phyloP scores from a whole-genome alignment of 83 land plant species.

The Larix sibirica region DNA sequence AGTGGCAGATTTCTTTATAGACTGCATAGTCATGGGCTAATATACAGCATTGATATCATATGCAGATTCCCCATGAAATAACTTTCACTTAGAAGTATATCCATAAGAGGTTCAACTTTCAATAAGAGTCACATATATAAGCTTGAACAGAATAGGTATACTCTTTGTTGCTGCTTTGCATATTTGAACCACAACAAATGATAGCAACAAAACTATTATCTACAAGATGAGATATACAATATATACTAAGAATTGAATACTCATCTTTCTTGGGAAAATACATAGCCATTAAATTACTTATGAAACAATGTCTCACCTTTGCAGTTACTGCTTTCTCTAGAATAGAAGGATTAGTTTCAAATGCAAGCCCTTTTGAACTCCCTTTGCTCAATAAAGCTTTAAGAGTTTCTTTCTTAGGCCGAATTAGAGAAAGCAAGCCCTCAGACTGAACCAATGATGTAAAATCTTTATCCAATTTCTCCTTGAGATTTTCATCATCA shows the following conservation, averaged over 20 bases:
- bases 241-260: not conserved
- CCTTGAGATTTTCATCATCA: slow-evolving; percentile 73
- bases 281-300: not conserved
- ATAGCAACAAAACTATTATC: not conserved
- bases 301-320: not conserved
- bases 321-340: not conserved
- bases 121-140: too few species aligned
- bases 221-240: not conserved
- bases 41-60: not conserved
- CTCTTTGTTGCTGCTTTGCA: too few species aligned
- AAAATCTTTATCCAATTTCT: slow-evolving; percentile 78
- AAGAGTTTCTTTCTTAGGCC: slow-evolving; percentile 56
- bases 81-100: not conserved
- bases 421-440: slow-evolving; percentile 60
- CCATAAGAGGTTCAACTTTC: not conserved
- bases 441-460: slow-evolving; percentile 65
- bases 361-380: slow-evolving; percentile 12
- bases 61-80: not conserved
- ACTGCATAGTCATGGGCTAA: too few species aligned
- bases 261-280: not conserved
- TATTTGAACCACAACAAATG: too few species aligned
- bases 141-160: too few species aligned
- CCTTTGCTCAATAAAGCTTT: slow-evolving; percentile 53
- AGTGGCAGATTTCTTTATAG: too few species aligned
- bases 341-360: slow-evolving; percentile 2